phyloP scores from a whole-genome alignment of 2,329 filamentous ascomycete species.

The Calonectria crousiana region DNA sequence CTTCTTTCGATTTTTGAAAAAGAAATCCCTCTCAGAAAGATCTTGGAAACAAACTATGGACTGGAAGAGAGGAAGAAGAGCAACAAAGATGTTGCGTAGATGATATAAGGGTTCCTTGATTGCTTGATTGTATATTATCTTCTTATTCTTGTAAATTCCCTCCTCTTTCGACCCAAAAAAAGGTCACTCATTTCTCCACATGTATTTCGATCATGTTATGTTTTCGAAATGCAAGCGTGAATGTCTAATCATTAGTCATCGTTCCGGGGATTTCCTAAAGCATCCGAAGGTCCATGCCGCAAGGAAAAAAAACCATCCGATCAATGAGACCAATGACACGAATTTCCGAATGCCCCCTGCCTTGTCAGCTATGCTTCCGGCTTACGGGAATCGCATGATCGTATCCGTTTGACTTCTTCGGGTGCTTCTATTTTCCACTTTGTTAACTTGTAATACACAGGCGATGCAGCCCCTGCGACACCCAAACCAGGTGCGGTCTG shows the following conservation, averaged over 20 bases:
- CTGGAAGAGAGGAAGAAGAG: slow-evolving; percentile 28
- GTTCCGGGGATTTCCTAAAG: background rate
- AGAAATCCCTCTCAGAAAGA: slow-evolving; percentile 40
- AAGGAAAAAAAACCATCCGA: background rate
- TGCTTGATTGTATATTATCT: background rate
- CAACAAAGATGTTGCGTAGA: background rate
- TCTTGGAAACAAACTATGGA: slow-evolving; percentile 45
- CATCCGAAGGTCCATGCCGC: background rate
- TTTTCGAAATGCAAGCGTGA: background rate
- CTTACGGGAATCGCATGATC: background rate
- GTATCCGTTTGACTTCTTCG: background rate
- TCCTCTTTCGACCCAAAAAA: background rate
- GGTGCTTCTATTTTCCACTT: background rate
- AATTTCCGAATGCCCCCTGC: background rate
- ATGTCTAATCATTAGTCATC: background rate
- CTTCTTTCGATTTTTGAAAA: slow-evolving; percentile 41
- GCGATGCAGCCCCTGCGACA: slow-evolving; percentile 12
- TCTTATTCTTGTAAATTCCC: background rate
- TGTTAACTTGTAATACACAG: background rate
- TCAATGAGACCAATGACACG: background rate
- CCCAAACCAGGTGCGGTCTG: slow-evolving; percentile 40
- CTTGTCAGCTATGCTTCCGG: background rate
- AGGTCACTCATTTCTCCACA: background rate
- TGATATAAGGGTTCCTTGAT: background rate
- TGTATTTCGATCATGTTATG: background rate